Percentiles rank a stretch among this genome's conserved stretches.
Conservation (phyloP, 139 green algal genomes). For the Tetratostichococcus sp. region DNA sequence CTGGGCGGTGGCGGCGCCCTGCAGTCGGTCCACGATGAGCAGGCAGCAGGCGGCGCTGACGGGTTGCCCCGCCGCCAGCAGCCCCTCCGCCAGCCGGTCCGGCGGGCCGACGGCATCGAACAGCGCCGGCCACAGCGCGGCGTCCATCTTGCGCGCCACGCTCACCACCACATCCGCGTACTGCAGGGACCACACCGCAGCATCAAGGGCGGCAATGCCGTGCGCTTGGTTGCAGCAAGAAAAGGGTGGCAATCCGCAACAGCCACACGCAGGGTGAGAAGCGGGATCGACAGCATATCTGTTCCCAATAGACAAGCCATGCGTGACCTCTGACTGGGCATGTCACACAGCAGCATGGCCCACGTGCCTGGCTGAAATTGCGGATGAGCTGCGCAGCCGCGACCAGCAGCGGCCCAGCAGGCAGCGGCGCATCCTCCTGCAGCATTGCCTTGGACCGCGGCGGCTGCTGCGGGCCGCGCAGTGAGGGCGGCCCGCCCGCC, state of each 20-base stretch:
- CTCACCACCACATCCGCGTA: constrained; percentile 83
- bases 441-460: neutral
- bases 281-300: no score
- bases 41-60: constrained; percentile 69
- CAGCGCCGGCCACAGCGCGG: constrained; percentile 81
- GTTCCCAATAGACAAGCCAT: no score
- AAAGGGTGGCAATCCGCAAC: no score
- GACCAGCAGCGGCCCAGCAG: constrained; percentile 55
- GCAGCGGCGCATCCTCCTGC: neutral
- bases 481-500: no score
- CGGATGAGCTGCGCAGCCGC: constrained; percentile 69
- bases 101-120: constrained; percentile 82
- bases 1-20: constrained; percentile 54
- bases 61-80: constrained; percentile 53
- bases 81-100: constrained; percentile 50
- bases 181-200: neutral
- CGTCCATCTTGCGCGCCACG: constrained; percentile 94
- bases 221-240: no score
- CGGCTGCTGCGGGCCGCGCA: neutral
- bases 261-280: no score
- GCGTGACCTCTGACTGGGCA: no score
- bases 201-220: no score
- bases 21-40: constrained; percentile 73
- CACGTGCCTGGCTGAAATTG: constrained; percentile 55
- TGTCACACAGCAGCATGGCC: no score